Evolutionary conservation across 164 flowering plant genomes (phyloP).

Genomic region (Hamamelis virginiana): DNA sequence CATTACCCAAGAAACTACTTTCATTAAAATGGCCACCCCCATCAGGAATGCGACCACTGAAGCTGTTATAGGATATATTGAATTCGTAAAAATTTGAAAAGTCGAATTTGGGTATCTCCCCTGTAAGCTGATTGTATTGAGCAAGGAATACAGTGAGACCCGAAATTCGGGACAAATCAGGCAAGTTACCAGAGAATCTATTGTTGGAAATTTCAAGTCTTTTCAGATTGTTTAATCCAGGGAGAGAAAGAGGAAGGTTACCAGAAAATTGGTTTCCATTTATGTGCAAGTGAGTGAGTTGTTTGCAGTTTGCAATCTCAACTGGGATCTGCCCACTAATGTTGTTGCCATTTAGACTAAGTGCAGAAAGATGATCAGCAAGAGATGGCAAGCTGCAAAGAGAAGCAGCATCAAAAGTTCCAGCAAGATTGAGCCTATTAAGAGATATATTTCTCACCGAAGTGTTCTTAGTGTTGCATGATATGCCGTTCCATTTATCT

Average conservation of each 20-base stretch:
- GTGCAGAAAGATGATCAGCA: slow-evolving; percentile 18
- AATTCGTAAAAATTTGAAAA: slow-evolving; percentile 39
- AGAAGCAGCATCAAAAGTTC: slow-evolving; percentile 30
- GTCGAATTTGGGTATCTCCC: slow-evolving; percentile 44
- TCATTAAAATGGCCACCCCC: slow-evolving; percentile 18
- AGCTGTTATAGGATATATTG: slow-evolving; percentile 51
- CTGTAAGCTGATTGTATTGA: slow-evolving; percentile 45
- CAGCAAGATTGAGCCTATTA: slow-evolving; percentile 24
- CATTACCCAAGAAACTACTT: slow-evolving; percentile 38
- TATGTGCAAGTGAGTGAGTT: slow-evolving; percentile 39
- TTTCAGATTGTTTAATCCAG: slow-evolving; percentile 4
- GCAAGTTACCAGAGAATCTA: slow-evolving; percentile 37
- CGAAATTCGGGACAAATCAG: slow-evolving; percentile 42
- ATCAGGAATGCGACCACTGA: slow-evolving; percentile 48
- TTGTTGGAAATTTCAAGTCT: slow-evolving; percentile 14
- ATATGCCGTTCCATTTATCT: slow-evolving; percentile 38
- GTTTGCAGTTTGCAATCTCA: slow-evolving; percentile 39
- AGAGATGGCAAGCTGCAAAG: slow-evolving; percentile 37
- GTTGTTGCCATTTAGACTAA: slow-evolving; percentile 40
- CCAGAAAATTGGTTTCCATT: slow-evolving; percentile 8
- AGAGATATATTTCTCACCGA: slow-evolving; percentile 31
- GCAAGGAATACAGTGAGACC: slow-evolving; percentile 41
- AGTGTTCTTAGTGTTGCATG: slow-evolving; percentile 12
- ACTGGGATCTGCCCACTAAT: slow-evolving; percentile 33
- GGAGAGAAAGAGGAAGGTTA: not conserved